Base-by-base conservation (phyloP, 148 eudicot genomes). In the Rhododendron molle region DNA sequence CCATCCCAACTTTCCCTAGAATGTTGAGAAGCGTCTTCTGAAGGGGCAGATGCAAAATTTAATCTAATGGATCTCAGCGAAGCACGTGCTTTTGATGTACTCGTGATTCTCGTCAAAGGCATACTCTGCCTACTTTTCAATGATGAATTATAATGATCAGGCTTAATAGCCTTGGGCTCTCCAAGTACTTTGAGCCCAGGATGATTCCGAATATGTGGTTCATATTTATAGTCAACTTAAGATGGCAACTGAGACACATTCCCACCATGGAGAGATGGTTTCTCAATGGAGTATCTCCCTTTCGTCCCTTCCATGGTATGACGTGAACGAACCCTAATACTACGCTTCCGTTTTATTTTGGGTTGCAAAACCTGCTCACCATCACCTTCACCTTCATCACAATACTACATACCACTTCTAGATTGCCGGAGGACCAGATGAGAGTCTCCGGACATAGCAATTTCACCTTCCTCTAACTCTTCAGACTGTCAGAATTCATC, bases 391-490 rank as follows among this genome's bases (percentile, higher is more conserved):
- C 34, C 34, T 28, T 67, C 73, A 78, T 97, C 98, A 76, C 94
- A 94, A 77, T 97, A 98, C 85, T 95, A 96, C 86, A 88, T 92
- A 96, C 95, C 94, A 89, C 98, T 96, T 82, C 98, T 96, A 80
- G 99, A 96, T 83, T 93, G 98, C 92, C 95, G 98, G 85, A 90
- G 88, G 76, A 94, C 98, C 91, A 92, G 83, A 82, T 89, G 96
- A 86, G 96, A 96, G 86, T 95, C 98, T 88, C 97, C 95, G 36
- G 98, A 96, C 44, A 83, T 85, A 73, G 88, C 95, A 88, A 95
- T 95, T 87, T 96, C 99, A 47, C 99, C 98, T 92, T 95, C 99
- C 88, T 96, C 98, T 82, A 95, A 87, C 4, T 97, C 99, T 77
- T 93, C 98, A 74, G 89, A 79, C 99, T 97, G 89, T 87, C 78